Conservation (phyloP, 139 green algal species). For the Spirogloea muscicola region DNA sequence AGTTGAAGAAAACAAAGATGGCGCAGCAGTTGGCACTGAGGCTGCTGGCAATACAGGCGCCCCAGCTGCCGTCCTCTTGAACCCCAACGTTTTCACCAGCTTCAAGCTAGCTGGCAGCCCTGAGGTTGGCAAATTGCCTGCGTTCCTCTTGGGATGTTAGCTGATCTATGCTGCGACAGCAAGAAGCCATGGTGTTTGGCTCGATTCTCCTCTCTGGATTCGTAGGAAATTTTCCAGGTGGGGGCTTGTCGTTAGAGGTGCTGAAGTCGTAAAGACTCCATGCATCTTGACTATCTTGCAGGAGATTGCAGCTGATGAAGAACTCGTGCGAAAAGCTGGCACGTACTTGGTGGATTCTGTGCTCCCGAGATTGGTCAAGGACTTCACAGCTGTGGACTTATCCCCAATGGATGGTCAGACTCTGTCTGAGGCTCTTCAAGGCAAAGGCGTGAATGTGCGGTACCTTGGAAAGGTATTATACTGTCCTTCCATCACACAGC, state of each 20-base stretch:
- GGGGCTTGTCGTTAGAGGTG: too few relatives aligned
- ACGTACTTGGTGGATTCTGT: slow-evolving; percentile 15
- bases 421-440: slow-evolving; percentile 47
- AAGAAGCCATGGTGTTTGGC: too few relatives aligned
- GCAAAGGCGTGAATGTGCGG: slow-evolving; percentile 48
- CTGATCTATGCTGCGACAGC: too few relatives aligned
- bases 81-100: slow-evolving; percentile 37
- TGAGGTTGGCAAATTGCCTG: too few relatives aligned
- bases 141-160: too few relatives aligned
- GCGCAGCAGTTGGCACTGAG: too few relatives aligned
- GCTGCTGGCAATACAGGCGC: too few relatives aligned
- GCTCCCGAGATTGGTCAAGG: slow-evolving; percentile 37
- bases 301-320: slow-evolving; percentile 38
- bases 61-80: slow-evolving; percentile 35
- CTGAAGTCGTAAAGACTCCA: too few relatives aligned
- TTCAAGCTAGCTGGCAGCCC: slow-evolving; percentile 25
- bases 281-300: slow-evolving; percentile 11
- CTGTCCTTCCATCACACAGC: too few relatives aligned
- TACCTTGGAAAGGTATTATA: slow-evolving; percentile 44
- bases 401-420: slow-evolving; percentile 48
- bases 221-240: too few relatives aligned
- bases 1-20: too few relatives aligned
- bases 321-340: slow-evolving; percentile 26
- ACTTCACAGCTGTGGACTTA: slow-evolving; percentile 40
- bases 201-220: too few relatives aligned